Conservation (phyloP, 169 alveolate species). For the Eimeria maxima region DNA sequence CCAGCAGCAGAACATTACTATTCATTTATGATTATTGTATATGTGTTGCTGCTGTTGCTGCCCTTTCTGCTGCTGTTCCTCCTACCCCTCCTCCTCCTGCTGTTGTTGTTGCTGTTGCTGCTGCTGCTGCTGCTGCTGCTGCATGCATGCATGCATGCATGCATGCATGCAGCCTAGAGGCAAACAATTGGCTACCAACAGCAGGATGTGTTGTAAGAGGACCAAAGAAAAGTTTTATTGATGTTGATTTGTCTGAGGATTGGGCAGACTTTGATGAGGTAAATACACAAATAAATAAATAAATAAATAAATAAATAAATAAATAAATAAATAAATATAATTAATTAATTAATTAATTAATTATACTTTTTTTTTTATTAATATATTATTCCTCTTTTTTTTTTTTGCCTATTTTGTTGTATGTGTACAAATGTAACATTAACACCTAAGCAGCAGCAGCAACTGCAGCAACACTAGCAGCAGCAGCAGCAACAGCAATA, state of each 20-base stretch:
- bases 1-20: background rate
- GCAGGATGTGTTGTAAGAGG: constrained; percentile 56
- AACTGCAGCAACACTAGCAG: background rate
- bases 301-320: too few species aligned
- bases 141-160: constrained; percentile 3
- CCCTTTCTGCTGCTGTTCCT: constrained; percentile 11
- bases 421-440: background rate
- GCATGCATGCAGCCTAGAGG: constrained; percentile 66
- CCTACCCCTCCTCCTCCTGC: constrained; percentile 6
- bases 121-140: constrained; percentile 41
- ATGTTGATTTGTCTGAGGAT: constrained; percentile 67
- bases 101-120: constrained; percentile 24
- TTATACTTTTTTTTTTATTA: background rate
- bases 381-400: too few species aligned
- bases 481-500: background rate
- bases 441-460: background rate
- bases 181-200: constrained; percentile 48
- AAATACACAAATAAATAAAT: background rate
- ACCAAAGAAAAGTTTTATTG: background rate
- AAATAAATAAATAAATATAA: background rate
- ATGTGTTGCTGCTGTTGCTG: background rate
- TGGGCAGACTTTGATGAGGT: constrained; percentile 82
- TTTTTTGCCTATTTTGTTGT: background rate
- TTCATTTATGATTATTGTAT: background rate
- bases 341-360: background rate